Percentiles rank a stretch among this genome's conserved stretches.
These are phyloP conservation scores for Clarireedia paspali DNA, from an alignment of 2,329 filamentous ascomycete genomes.

Conservation along the genomic window DNA sequence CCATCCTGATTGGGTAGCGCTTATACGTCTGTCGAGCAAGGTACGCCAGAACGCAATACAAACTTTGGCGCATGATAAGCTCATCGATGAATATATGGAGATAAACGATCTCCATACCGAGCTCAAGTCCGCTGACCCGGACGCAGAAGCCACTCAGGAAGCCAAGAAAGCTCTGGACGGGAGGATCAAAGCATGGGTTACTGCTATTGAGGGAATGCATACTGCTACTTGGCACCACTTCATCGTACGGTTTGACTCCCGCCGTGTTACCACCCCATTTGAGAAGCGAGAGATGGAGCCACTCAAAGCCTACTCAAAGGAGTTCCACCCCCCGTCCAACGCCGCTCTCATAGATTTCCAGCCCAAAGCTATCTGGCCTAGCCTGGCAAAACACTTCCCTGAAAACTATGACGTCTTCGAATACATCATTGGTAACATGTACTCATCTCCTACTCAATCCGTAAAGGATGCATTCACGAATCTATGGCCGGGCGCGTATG, in stretches of 20 bases:
- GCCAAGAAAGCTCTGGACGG: neutral
- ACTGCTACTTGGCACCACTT: neutral
- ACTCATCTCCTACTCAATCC: constrained; percentile 29
- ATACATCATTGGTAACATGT: constrained; percentile 40
- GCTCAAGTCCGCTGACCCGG: neutral
- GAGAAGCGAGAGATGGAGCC: constrained; percentile 56
- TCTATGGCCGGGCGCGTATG: constrained; percentile 52
- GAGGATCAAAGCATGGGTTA: neutral
- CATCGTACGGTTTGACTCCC: neutral
- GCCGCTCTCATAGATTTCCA: constrained; percentile 59
- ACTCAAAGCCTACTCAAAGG: constrained; percentile 45
- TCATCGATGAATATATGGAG: neutral
- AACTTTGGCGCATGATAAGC: neutral
- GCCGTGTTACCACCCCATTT: neutral
- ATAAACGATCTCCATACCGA: neutral
- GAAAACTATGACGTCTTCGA: constrained; percentile 42
- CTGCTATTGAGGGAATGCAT: neutral
- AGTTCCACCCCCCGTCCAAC: constrained; percentile 58
- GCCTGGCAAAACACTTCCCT: constrained; percentile 36
- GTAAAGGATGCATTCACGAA: constrained; percentile 40
- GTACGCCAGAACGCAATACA: neutral
- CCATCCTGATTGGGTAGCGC: neutral
- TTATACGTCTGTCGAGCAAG: neutral
- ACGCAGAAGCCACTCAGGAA: neutral
- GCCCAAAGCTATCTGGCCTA: constrained; percentile 45